Evolutionary conservation across 176 grass and related monocot species (phyloP).

Genomic region (Poa pratensis): DNA sequence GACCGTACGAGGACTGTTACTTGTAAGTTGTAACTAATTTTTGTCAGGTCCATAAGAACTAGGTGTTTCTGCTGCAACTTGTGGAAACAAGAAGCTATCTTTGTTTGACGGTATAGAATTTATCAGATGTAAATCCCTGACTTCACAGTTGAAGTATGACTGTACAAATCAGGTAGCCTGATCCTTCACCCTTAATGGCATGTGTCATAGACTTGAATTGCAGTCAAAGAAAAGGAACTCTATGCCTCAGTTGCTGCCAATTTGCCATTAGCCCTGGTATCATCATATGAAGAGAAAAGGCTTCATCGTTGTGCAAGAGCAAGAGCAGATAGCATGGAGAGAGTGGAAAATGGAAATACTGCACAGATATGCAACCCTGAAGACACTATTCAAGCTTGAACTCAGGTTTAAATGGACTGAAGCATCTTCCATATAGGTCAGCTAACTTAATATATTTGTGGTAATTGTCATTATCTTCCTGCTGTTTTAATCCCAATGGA

Average conservation of each 20-base stretch:
- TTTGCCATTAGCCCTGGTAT: not conserved
- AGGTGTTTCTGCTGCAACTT: not conserved
- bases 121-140: not conserved
- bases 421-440: constrained; percentile 7
- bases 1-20: not conserved
- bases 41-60: not conserved
- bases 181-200: not conserved
- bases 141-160: not conserved
- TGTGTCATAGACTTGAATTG: not conserved
- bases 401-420: not conserved
- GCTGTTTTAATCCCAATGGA: constrained; percentile 15
- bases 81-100: not conserved
- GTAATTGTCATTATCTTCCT: not conserved
- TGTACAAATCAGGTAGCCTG: not conserved
- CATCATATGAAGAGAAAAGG: not conserved
- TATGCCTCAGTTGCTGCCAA: not conserved
- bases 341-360: constrained; percentile 14
- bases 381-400: not conserved
- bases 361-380: not conserved
- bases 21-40: constrained; percentile 2
- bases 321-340: not conserved
- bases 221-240: not conserved
- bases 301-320: not conserved
- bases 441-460: not conserved
- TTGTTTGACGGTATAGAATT: not conserved